These are phyloP conservation scores for Daldinia bambusicola DNA, from an alignment of 495 filamentous ascomycete species.

Conservation along the genomic window DNA sequence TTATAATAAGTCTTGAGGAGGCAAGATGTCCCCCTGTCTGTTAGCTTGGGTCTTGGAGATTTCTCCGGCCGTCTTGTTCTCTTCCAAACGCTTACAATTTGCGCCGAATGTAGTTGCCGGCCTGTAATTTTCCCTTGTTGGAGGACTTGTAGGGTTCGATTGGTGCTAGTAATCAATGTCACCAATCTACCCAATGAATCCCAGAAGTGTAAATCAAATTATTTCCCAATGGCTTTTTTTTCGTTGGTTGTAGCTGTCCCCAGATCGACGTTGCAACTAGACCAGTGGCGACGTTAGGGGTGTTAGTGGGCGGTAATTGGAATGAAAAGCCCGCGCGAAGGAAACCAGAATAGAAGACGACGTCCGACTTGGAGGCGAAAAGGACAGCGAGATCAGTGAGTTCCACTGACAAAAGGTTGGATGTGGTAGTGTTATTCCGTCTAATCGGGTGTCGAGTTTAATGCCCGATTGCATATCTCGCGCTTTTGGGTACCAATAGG, in stretches of 20 bases:
- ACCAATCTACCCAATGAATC: conserved; percentile 19
- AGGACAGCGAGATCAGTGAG: conserved; percentile 17
- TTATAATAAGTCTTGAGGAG: conserved; percentile 11
- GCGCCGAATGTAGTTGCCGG: not conserved
- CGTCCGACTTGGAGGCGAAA: conserved; percentile 26
- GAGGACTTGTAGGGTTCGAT: conserved; percentile 7
- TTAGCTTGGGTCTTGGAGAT: conserved; percentile 1
- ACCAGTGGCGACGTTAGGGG: conserved; percentile 31
- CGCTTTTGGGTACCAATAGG: conserved; percentile 45
- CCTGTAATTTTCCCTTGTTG: not conserved
- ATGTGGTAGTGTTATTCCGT: conserved; percentile 29
- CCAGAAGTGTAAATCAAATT: conserved; percentile 33
- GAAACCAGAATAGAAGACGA: not conserved
- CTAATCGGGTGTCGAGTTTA: conserved; percentile 35
- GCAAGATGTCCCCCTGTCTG: conserved; percentile 19
- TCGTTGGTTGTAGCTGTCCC: conserved; percentile 25
- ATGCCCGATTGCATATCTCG: conserved; percentile 41
- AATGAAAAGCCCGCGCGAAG: conserved; percentile 15
- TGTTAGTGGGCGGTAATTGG: conserved; percentile 26
- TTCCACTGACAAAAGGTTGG: conserved; percentile 26
- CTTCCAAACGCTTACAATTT: conserved; percentile 2
- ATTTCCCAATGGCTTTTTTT: conserved; percentile 21
- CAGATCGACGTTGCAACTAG: conserved; percentile 19
- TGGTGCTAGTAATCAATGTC: conserved; percentile 22
- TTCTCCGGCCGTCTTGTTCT: conserved; percentile 8